Conservation (phyloP, 371 early-diverging fungal genomes). For the Apophysomyces variabilis region DNA sequence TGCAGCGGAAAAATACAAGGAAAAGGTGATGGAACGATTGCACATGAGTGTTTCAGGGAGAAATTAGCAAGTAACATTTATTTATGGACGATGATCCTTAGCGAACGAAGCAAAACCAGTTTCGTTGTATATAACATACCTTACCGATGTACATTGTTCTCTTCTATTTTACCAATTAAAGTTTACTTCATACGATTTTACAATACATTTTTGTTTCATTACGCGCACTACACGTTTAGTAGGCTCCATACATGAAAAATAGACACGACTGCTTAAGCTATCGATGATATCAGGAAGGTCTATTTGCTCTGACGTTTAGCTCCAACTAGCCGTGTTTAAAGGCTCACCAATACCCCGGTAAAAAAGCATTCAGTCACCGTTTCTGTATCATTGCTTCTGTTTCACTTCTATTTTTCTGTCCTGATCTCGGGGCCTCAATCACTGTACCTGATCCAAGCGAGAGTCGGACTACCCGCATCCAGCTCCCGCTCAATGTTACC, state of each 20-base stretch:
- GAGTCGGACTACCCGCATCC: neutral
- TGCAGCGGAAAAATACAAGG: conserved; percentile 48
- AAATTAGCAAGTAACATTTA: conserved; percentile 3
- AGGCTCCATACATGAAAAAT: no score
- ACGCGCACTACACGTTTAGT: no score
- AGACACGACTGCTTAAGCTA: no score
- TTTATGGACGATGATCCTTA: no score
- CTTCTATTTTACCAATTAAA: neutral
- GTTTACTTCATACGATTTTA: neutral
- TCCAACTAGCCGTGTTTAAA: neutral
- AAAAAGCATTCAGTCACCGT: neutral
- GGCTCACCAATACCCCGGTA: neutral
- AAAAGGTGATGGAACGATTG: conserved; percentile 36
- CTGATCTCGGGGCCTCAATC: neutral
- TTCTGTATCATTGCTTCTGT: conserved; percentile 4
- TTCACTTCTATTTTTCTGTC: conserved; percentile 8
- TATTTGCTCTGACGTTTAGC: neutral
- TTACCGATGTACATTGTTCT: no score
- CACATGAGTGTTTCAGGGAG: conserved; percentile 13
- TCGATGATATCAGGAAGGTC: no score
- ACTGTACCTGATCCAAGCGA: neutral
- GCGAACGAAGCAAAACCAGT: no score
- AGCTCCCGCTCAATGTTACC: neutral
- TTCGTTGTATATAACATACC: no score
- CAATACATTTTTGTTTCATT: no score